phyloP scores from a whole-genome alignment of 495 filamentous ascomycete species.

The Penicillium argentinense region DNA sequence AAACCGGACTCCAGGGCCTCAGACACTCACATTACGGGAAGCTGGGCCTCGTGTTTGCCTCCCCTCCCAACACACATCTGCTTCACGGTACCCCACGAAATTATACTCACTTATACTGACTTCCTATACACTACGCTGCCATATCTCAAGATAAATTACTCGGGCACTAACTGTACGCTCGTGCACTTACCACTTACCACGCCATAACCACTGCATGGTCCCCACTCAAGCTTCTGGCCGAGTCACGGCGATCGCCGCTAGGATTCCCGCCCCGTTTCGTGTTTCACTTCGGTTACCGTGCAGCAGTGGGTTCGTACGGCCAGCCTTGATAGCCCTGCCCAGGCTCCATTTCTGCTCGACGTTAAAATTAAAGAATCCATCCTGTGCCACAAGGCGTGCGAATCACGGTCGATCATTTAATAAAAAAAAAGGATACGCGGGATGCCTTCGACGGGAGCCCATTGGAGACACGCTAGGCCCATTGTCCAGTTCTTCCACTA shows the following conservation, averaged over 20 bases:
- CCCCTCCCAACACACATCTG: too few species aligned
- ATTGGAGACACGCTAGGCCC: slow-evolving; percentile 7
- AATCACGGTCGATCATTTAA: slow-evolving; percentile 14
- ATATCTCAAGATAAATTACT: too few species aligned
- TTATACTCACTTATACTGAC: too few species aligned
- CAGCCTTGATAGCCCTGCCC: neutral
- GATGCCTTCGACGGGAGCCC: neutral
- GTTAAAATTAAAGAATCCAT: slow-evolving; percentile 27
- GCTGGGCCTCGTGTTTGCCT: too few species aligned
- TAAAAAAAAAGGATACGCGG: slow-evolving; percentile 11
- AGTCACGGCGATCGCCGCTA: slow-evolving; percentile 36
- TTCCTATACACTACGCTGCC: too few species aligned
- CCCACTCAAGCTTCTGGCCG: slow-evolving; percentile 11
- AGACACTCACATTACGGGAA: too few species aligned
- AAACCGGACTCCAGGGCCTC: too few species aligned
- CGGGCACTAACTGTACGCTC: too few species aligned
- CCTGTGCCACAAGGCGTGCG: slow-evolving; percentile 19
- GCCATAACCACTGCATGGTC: too few species aligned
- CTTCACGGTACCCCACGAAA: too few species aligned
- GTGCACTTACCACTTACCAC: too few species aligned
- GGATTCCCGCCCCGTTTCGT: slow-evolving; percentile 29
- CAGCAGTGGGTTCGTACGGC: slow-evolving; percentile 7
- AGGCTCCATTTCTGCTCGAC: slow-evolving; percentile 2
- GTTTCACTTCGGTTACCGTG: slow-evolving; percentile 2
- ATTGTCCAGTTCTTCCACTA: slow-evolving; percentile 9